Evolutionary conservation across 1,284 basidiomycete genomes (phyloP).

Genomic region (Malassezia pachydermatis): DNA sequence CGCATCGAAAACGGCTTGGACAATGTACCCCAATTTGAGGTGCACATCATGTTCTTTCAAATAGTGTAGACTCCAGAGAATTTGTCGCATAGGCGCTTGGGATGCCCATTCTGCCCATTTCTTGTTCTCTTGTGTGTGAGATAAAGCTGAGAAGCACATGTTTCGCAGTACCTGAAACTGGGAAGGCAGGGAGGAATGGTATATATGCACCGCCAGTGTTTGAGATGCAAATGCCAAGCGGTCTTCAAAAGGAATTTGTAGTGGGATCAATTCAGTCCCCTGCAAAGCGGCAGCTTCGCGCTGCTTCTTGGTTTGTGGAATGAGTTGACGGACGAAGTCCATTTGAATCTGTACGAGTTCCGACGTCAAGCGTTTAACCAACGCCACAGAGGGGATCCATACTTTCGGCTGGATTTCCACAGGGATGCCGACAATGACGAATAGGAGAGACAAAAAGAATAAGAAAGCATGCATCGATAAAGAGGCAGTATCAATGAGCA

Average conservation of each 20-base stretch:
- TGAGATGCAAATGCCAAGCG: background rate
- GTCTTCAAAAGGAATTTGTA: background rate
- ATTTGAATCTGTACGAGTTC: too few relatives aligned
- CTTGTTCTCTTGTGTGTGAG: background rate
- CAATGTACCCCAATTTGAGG: background rate
- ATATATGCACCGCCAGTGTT: background rate
- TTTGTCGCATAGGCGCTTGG: background rate
- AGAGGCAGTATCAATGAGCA: background rate
- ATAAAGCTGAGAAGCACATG: background rate
- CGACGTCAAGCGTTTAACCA: too few relatives aligned
- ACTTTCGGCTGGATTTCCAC: too few relatives aligned
- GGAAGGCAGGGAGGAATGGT: conserved; percentile 3
- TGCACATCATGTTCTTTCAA: background rate
- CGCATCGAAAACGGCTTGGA: background rate
- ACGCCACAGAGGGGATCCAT: too few relatives aligned
- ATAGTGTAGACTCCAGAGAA: background rate
- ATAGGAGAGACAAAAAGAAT: background rate
- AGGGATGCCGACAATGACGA: background rate
- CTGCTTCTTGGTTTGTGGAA: too few relatives aligned
- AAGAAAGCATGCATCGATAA: background rate
- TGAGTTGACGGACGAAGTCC: too few relatives aligned
- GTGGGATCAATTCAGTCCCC: too few relatives aligned
- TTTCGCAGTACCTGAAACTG: background rate
- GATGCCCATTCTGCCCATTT: background rate
- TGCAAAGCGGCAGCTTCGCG: too few relatives aligned